Evolutionary conservation across 2,329 filamentous ascomycete genomes (phyloP), one percentile per base, ranked within the genome.

Genomic region (Didymella pomorum): DNA sequence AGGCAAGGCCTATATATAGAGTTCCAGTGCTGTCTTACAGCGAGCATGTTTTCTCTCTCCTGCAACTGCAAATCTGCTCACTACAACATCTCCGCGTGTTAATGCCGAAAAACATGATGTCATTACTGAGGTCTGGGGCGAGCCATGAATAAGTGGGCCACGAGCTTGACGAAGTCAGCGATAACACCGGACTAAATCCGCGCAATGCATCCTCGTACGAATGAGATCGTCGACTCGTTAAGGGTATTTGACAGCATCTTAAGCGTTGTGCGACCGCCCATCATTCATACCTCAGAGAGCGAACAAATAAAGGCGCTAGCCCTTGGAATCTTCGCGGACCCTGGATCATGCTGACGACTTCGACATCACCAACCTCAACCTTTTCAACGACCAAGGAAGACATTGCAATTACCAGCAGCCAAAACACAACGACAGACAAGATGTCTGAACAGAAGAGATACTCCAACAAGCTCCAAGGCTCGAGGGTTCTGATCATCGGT

Each of bases 401-500:
- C 8, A 12, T 28, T 20, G n/a, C 23, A 20, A 18, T 18, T 33
- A 16, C 16, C 8, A 18, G 31, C 28, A 25, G 5, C 41, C 3
- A 37, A 21, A 16, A 25, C 16, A 52, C 12, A 16, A 31, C 9
- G 3, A 46, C 4, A 18, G 18, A 14, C 42, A 65, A 20, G 18
- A 72, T 72, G 68, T 43, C 76, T 14, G 79, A 81, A 64, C 73
- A 79, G 65, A 71, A 65, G 53, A 81, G 80, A 64, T 81, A 81
- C 66, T 75, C 72, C 53, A 81, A 81, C 63, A 84, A 83, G 68
- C 81, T 85, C 29, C 61, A 73, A 11, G 73, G 70, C 62, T 70
- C 75, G 26, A 79, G 78, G 60, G 74, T 88, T 65, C 82, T 91
- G 39, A 76, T 90, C 68, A 80, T 90, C 45, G 88, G 88, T 43